A percentile compares a stretch with the other conserved stretches of the same genome.
Conservation (phyloP, 2,329 filamentous ascomycete species). For the Colletotrichum scovillei region DNA sequence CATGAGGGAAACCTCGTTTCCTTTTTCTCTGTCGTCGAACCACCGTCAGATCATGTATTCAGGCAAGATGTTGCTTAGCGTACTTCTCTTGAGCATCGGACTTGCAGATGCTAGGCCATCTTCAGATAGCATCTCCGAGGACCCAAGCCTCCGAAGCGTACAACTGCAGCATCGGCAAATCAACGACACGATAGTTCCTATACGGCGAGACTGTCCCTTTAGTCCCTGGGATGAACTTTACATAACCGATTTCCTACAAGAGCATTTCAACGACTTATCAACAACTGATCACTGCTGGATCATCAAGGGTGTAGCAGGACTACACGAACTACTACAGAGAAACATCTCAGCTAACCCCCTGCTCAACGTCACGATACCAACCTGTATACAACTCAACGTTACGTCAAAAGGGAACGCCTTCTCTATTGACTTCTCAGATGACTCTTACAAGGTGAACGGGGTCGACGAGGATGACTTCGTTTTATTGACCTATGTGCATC, state of each 20-base stretch:
- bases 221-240: constrained; percentile 21
- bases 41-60: constrained; percentile 5
- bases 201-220: neutral
- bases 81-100: neutral
- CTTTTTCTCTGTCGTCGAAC: neutral
- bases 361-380: constrained; percentile 28
- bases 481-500: constrained; percentile 23
- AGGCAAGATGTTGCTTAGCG: neutral
- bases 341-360: constrained; percentile 26
- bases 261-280: constrained; percentile 12
- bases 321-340: constrained; percentile 10
- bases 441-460: constrained; percentile 15
- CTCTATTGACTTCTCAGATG: constrained; percentile 21
- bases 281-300: constrained; percentile 30
- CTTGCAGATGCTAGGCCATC: neutral
- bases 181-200: neutral
- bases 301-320: constrained; percentile 21
- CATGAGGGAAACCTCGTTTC: neutral
- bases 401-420: constrained; percentile 19
- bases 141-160: no score
- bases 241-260: constrained; percentile 28
- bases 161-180: neutral
- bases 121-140: neutral
- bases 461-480: constrained; percentile 8
- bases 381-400: constrained; percentile 19